Base-by-base conservation (phyloP, 441 rosid species). In the Francoa sonchifolia region DNA sequence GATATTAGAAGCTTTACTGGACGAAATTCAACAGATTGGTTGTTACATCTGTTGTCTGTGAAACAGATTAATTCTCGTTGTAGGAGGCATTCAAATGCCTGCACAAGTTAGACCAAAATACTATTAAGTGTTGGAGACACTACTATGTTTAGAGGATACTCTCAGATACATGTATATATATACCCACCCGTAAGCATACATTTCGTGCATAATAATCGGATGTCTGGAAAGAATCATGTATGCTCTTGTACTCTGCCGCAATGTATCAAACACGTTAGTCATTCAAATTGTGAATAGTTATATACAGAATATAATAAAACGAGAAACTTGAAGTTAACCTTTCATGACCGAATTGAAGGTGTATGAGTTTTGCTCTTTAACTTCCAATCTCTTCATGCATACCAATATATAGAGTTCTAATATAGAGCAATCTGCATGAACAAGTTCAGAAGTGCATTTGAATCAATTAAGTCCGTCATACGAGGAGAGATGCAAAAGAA, bases 61-160 rank as follows among this genome's bases (percentile, higher is more conserved):
- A 78, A 86, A 68, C 86, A 58, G 57, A 80, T 65, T 29, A 82
- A 41, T 39, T 73, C 83, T 4, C 82, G 71, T 33, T 82, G 79
- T 47, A 78, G 40, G 47, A 86, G 79, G 51, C 69, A 82, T 59
- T 86, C 93, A 70, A 86, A 90, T 62, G 90, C 96, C 99, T 90
- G 73, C 47, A 64, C 25, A 49, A 55, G 37, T 52, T 42, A 3
- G 43, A 50, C 36, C 12, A 46, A 12, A 11, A 23, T 2, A 46
- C 20, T 4, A 29, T 54, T 44, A 55, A 27, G 49, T 44, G 1
- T 17, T 34, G 39, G n/a, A n/a, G n/a, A n/a, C n/a, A n/a, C n/a
- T n/a, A n/a, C n/a, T n/a, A n/a, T n/a, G n/a, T n/a, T n/a, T n/a
- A n/a, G n/a, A n/a, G n/a, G n/a, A n/a, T n/a, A n/a, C n/a, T n/a